Conservation (phyloP, 805 yeast genomes). For the Candida stauntonica region DNA sequence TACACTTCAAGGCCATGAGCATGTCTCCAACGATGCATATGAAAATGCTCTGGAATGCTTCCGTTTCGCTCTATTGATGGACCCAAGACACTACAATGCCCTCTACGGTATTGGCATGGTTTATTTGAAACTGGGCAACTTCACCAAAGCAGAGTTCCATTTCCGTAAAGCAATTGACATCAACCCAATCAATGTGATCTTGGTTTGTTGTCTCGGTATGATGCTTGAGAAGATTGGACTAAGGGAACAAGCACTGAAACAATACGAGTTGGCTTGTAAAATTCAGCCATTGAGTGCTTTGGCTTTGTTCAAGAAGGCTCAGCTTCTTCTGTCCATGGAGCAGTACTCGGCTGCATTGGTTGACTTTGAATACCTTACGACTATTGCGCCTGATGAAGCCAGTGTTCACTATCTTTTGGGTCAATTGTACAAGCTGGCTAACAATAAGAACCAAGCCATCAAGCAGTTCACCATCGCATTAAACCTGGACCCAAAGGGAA, state of each 20-base stretch:
- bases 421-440: conserved; percentile 72
- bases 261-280: conserved; percentile 77
- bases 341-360: conserved; percentile 67
- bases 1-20: conserved; percentile 92
- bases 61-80: conserved; percentile 70
- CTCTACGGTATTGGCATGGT: conserved; percentile 96
- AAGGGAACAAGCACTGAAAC: conserved; percentile 67
- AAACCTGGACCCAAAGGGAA: conserved; percentile 89
- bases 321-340: conserved; percentile 66
- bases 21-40: conserved; percentile 80
- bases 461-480: conserved; percentile 84
- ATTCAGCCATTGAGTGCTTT: conserved; percentile 83
- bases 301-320: conserved; percentile 86
- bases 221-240: conserved; percentile 75
- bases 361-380: conserved; percentile 67
- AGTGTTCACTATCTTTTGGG: conserved; percentile 89
- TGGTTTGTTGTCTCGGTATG: conserved; percentile 92
- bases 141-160: conserved; percentile 77
- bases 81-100: conserved; percentile 86
- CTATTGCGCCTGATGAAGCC: conserved; percentile 90
- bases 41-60: conserved; percentile 85
- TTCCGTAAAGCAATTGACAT: conserved; percentile 83
- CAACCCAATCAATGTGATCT: conserved; percentile 84
- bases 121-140: conserved; percentile 79
- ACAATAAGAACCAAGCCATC: conserved; percentile 72